Base-by-base conservation (phyloP, 257 asterid species). In the Petunia axillaris region DNA sequence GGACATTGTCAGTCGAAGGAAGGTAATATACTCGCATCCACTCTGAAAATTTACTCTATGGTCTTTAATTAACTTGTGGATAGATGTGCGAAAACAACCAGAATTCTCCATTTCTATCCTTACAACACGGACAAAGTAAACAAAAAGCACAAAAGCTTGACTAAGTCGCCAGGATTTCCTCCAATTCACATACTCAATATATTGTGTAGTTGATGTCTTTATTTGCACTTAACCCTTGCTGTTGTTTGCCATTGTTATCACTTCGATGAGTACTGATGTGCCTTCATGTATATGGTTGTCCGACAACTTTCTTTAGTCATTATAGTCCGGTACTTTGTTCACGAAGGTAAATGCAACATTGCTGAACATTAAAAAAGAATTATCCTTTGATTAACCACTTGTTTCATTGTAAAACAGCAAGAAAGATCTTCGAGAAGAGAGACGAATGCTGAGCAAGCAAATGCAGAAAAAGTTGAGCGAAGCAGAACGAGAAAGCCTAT, bases 351-450 rank as follows among this genome's bases (percentile, higher is more conserved):
- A 36, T 62, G 67, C 36, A 35, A 36, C 11, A 62, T 6, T 7
- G 5, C 15, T 35, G 40, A 60, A 62, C 13, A 60, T 35, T 62
- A 62, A 35, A 62, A 25, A 36, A 65, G 53, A 16, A 36, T 62
- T 74, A 46, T 54, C n/a, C 48, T 40, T 81, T 71, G 55, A 13
- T n/a, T 50, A 55, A 50, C 36, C 37, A 63, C 67, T 75, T 81
- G 75, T 84, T 81, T 78, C 73, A 81, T 38, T 44, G 79, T 76
- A 81, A 41, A 48, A 81, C 91, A 92, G 95, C 93, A 83, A 86
- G 85, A 92, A 87, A 88, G 89, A 92, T 66, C 86, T 92, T 53
- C 89, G 81, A 5, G 89, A 89, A 1, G 95, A 92, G 88, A 87
- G 94, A 80, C 90, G 87, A 86, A 83, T 85, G 87, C 86, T 91